A percentile compares a stretch with the other conserved stretches of the same genome.
Conservation (phyloP, 345 rosid genomes). For the Brassica napus region DNA sequence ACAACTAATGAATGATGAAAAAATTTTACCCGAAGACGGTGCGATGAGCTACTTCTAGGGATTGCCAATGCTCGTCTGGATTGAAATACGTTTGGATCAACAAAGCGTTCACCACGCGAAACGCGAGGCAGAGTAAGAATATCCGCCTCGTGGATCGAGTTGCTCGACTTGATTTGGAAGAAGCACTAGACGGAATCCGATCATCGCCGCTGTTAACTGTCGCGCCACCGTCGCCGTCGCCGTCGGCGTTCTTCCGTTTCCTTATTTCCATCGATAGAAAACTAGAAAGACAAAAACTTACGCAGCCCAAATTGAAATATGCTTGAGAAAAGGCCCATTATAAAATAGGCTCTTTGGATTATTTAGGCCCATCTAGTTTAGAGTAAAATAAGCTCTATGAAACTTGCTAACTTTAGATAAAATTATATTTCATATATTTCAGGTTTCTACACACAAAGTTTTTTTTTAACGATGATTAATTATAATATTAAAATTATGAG, state of each 20-base stretch:
- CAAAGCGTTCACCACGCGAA: constrained; percentile 63
- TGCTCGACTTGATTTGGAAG: not conserved
- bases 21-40: constrained; percentile 74
- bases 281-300: not conserved
- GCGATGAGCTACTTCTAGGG: constrained; percentile 83
- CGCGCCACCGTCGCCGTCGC: constrained; percentile 18
- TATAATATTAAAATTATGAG: no score
- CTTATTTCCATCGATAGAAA: constrained; percentile 21
- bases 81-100: constrained; percentile 83
- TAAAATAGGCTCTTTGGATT: not conserved
- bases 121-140: constrained; percentile 55
- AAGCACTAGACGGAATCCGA: not conserved
- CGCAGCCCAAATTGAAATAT: not conserved
- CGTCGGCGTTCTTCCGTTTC: constrained; percentile 31
- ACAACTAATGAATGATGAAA: not conserved
- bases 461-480: no score
- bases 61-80: constrained; percentile 96
- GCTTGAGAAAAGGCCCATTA: not conserved
- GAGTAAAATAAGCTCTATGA: not conserved
- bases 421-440: no score
- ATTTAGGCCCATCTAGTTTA: constrained; percentile 10
- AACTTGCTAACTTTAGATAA: not conserved
- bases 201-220: not conserved
- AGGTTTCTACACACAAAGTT: no score
- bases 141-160: constrained; percentile 41